Base-by-base conservation (phyloP, 2,329 filamentous ascomycete genomes). In the Rutstroemia sydowiana region DNA sequence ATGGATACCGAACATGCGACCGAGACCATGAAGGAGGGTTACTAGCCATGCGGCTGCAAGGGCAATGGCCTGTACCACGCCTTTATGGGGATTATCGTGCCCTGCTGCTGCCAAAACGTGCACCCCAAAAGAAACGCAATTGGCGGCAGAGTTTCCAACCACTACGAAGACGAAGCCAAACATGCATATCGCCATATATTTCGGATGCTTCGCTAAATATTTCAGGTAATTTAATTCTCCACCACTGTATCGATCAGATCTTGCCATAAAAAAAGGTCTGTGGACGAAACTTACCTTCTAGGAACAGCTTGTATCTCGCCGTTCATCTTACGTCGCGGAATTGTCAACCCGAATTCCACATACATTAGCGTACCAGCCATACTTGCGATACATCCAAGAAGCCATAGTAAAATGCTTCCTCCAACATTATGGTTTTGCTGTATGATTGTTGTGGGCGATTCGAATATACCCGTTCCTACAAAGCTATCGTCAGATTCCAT, bases 401-500 rank as follows among this genome's bases (percentile, higher is more conserved):
- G 69, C 78, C 78, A 81, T 9, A 81, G 66, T 23, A 78, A 67
- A 8, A 81, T 64, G 10, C 73, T 69, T 37, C 78, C 70, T 3
- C 77, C 78, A 2, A 79, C 75, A 72, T 74, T 51, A 77, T 76
- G 2, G 80, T 56, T 54, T 26, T 48, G 52, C 26, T 41, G 30
- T 32, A 59, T 51, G 6, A 59, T 85, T 7, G 79, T 75, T 0
- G 84, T 83, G 0, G 85, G 85, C 77, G 68, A 54, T 26, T 57
- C 55, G 45, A 63, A 63, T 5, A 63, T 63, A 2, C 61, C 61
- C 13, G 55, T 58, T 11, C 61, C 61, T 59, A 36, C 47, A 37
- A 55, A 18, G 4, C 23, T 7, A n/a, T 34, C 9, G 26, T 40
- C 9, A 51, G 23, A 39, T 10, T 34, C 3, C 18, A 4, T 2